Conservation (phyloP, 1,139 yeast genomes). For the Diutina sp. region DNA sequence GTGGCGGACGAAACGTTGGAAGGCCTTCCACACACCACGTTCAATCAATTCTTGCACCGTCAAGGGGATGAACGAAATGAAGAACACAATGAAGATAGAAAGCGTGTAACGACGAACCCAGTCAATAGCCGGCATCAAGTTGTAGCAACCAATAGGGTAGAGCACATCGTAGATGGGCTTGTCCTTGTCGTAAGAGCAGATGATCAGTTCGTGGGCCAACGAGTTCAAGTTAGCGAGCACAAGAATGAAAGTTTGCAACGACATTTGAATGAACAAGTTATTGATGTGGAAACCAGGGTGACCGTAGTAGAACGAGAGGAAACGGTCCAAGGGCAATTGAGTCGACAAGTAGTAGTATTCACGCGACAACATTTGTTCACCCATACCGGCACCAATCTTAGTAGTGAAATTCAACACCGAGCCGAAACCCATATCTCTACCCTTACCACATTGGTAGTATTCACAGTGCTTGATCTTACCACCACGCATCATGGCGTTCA, state of each 20-base stretch:
- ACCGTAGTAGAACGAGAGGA: conserved; percentile 94
- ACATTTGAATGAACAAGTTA: conserved; percentile 88
- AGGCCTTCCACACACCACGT: conserved; percentile 95
- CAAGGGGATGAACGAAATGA: conserved; percentile 91
- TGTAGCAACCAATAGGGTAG: conserved; percentile 90
- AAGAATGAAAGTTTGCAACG: conserved; percentile 86
- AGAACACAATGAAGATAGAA: conserved; percentile 97
- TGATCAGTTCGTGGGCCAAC: conserved; percentile 78
- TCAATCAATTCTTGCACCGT: conserved; percentile 95
- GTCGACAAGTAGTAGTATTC: conserved; percentile 97
- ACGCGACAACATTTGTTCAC: conserved; percentile 97
- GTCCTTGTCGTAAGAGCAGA: conserved; percentile 75
- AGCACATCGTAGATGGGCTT: conserved; percentile 77
- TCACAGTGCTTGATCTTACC: conserved; percentile 99
- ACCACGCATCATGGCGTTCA: conserved; percentile 95
- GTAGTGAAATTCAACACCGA: conserved; percentile 97
- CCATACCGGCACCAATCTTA: conserved; percentile 99
- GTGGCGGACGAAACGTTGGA: conserved; percentile 84
- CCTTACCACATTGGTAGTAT: conserved; percentile 99
- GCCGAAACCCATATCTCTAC: conserved; percentile 99
- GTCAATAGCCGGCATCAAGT: conserved; percentile 77
- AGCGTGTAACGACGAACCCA: conserved; percentile 97
- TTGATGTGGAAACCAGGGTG: conserved; percentile 99
- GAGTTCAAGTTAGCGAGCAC: conserved; percentile 86
- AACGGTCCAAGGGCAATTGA: conserved; percentile 92